A percentile compares a stretch with the other conserved stretches of the same genome.
phyloP scores from a whole-genome alignment of 208 protist genomes.

The Trypanosomatidae sp. region DNA sequence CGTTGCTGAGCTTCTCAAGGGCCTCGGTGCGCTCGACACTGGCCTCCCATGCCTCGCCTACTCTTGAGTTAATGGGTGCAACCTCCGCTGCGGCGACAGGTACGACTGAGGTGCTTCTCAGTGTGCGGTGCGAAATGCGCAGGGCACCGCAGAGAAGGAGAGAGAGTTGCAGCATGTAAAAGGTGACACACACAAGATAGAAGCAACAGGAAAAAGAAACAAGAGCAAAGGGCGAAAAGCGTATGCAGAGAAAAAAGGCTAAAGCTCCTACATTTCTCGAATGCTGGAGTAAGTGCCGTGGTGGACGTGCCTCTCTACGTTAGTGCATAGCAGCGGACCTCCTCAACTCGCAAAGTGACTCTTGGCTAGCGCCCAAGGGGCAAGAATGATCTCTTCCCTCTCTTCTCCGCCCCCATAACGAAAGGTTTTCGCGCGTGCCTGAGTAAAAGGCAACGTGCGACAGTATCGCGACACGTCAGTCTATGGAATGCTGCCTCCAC shows the following conservation, averaged over 20 bases:
- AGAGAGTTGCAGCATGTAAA: constrained; percentile 5
- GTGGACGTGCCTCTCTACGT: neutral
- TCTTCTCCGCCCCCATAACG: constrained; percentile 1
- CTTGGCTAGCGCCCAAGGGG: neutral
- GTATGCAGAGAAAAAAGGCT: neutral
- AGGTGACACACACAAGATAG: neutral
- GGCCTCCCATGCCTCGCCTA: neutral
- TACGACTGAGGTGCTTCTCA: neutral
- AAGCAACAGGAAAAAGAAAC: neutral
- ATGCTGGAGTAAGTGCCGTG: neutral
- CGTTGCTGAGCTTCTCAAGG: constrained; percentile 60
- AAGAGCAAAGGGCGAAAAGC: neutral
- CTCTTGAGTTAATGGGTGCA: neutral
- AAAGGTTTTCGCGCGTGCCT: neutral
- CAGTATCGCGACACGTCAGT: neutral
- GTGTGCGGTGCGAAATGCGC: neutral
- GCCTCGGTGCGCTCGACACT: constrained; percentile 23
- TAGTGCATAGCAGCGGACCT: neutral
- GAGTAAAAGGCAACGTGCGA: neutral
- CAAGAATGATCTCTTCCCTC: neutral
- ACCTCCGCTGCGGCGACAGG: neutral
- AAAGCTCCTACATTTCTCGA: neutral
- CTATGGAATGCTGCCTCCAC: neutral
- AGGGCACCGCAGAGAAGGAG: neutral
- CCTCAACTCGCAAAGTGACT: neutral